Evolutionary conservation across 2,329 filamentous ascomycete genomes (phyloP), one percentile per base, ranked within the genome.

Genomic region (Phaeosphaeriaceae sp.): DNA sequence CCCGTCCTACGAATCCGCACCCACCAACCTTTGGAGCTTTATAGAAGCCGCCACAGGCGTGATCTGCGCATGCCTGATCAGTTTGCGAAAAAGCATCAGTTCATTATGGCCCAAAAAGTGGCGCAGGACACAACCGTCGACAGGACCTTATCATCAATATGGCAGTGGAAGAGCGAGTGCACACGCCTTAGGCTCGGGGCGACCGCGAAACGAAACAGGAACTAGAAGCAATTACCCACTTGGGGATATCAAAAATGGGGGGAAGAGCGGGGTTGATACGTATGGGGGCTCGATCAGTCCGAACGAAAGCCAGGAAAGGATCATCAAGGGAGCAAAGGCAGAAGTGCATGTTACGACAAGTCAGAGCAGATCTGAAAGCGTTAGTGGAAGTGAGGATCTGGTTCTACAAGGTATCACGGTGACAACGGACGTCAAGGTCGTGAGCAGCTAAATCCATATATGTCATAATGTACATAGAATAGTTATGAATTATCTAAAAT

Each of bases 21-120:
- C 63, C 2, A 56, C 63, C 1, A 66, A 66, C 39, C 53, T 68
- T 2, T 68, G 64, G 64, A 65, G 61, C 7, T 66, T 58, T 29
- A 63, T 68, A 35, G 64, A 68, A 38, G 56, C 63, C 16, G 63
- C 63, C 6, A 54, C 54, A 9, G 64, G 64, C 4, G 58, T 68
- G 2, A 63, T 68, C 5, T 66, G 63, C 43, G 62, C 63, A 2
- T 68, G 64, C 26, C 42, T 68, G 9, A 64, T 66, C 37, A 63
- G 61, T 36, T 44, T 68, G 6, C 60, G 64, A 0, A 52, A 56
- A 13, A 54, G 37, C n/a, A 48, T 63, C 8, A 30, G 46, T 2
- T 13, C 9, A 0, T 17, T 60, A 6, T 63, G 60, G 57, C 60
- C 60, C 4, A 50, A 48, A 23, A 55, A 28, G 28, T 58, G 54